These are phyloP conservation scores for Penstemon newberryi DNA, from an alignment of 257 asterid species.

Conservation along the genomic window DNA sequence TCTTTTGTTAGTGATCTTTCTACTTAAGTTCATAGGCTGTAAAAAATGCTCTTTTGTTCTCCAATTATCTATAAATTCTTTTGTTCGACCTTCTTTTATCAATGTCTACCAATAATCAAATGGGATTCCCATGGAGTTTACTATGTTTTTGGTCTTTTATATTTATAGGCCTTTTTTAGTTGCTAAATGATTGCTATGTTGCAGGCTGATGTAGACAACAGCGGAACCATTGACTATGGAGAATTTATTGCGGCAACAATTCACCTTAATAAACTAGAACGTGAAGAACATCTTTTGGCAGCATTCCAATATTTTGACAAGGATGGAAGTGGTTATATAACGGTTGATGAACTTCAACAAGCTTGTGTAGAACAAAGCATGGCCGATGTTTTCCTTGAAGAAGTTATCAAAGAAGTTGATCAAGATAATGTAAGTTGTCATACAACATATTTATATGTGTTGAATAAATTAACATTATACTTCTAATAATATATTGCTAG, in stretches of 20 bases:
- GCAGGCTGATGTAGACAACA: constrained; percentile 89
- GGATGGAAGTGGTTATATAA: constrained; percentile 84
- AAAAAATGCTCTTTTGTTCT: constrained; percentile 8
- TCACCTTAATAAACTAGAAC: constrained; percentile 76
- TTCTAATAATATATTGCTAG: too few relatives aligned
- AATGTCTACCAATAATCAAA: constrained; percentile 11
- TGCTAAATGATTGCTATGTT: constrained; percentile 22
- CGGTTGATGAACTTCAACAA: constrained; percentile 83
- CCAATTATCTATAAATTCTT: not conserved
- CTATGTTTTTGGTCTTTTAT: not conserved
- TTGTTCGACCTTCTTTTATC: not conserved
- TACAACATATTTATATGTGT: too few relatives aligned
- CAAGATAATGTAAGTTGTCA: constrained; percentile 60
- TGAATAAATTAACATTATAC: too few relatives aligned
- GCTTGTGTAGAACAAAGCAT: constrained; percentile 76
- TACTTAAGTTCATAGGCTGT: not conserved
- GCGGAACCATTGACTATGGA: constrained; percentile 84
- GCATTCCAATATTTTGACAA: constrained; percentile 83
- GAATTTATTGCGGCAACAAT: constrained; percentile 84
- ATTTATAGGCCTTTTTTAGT: not conserved
- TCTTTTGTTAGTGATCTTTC: not conserved
- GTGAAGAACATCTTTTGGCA: constrained; percentile 80
- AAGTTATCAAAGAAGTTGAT: constrained; percentile 81
- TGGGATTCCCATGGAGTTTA: not conserved
- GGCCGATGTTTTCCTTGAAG: constrained; percentile 67